Evolutionary conservation across 2,329 filamentous ascomycete genomes (phyloP), one percentile per base, ranked within the genome.

Genomic region (Trichoderma endophyticum): DNA sequence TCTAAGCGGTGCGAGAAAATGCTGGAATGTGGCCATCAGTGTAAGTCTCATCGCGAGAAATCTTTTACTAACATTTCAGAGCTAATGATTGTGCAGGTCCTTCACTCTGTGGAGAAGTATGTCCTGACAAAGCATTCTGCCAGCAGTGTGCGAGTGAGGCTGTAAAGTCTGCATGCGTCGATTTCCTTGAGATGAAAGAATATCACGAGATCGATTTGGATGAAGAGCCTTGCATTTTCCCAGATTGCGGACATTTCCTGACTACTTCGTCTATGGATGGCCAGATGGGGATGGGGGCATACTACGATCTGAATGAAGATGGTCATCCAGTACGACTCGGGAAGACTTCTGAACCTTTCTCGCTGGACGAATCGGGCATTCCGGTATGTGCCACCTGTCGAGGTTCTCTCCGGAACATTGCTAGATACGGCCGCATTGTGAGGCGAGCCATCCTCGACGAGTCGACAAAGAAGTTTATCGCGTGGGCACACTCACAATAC

Each of bases 91-190:
- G 18, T 32, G 24, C 3, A 75, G 76, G 82, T 51, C 90, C 90
- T 1, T 88, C 87, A 0, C 73, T 92, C 2, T 93, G 91, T 74
- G 90, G 91, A 1, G 91, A 93, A 76, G 72, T 72, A 0, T 93
- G 91, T 72, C 90, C 89, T 0, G 62, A 77, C 2, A 39, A 71
- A 2, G 75, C 73, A 0, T 89, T 84, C 75, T 93, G 91, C 75
- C 90, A 92, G 71, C 73, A 76, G 0, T 93, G 90, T 75, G 84
- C 81, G 1, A 75, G 75, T 0, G 79, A 80, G 9, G 80, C 83
- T 0, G 79, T 87, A 51, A 86, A 86, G 61, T 78, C 81, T 2
- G 80, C 79, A 6, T 73, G 79, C 2, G 90, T 91, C 0, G 91
- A 93, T 75, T 84, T 88, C 48, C 82, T 92, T 32, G 80, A 85